phyloP scores from a whole-genome alignment of 495 filamentous ascomycete species.

The Amorphotheca resinae region DNA sequence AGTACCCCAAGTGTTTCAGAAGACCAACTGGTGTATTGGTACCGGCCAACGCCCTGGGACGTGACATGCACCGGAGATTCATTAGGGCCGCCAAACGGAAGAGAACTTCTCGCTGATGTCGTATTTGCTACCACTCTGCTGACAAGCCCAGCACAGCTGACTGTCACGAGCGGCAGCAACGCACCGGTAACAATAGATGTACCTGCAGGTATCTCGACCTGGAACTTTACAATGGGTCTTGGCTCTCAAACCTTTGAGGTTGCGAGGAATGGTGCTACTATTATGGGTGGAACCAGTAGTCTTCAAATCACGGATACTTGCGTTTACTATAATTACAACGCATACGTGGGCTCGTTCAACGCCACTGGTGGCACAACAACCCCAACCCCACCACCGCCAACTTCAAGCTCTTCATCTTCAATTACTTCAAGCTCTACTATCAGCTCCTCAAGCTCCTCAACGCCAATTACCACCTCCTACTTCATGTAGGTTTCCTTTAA shows the following conservation, averaged over 20 bases:
- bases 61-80: conserved; percentile 45
- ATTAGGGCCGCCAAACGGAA: conserved; percentile 41
- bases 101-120: conserved; percentile 36
- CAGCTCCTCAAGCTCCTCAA: not conserved
- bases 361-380: conserved; percentile 7
- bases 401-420: not conserved
- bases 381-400: not conserved
- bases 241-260: conserved; percentile 41
- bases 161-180: conserved; percentile 38
- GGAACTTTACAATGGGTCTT: conserved; percentile 38
- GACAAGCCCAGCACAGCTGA: conserved; percentile 30
- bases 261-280: conserved; percentile 28
- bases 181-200: conserved; percentile 31
- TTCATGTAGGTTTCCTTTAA: too few relatives aligned
- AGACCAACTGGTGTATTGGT: conserved; percentile 38
- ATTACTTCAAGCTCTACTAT: not conserved
- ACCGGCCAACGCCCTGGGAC: conserved; percentile 36
- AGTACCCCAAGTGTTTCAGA: not conserved
- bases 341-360: conserved; percentile 40
- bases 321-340: conserved; percentile 51
- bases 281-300: conserved; percentile 38
- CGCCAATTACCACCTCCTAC: not conserved
- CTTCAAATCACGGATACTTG: conserved; percentile 39
- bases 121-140: conserved; percentile 47
- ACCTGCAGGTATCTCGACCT: conserved; percentile 36